phyloP scores from a whole-genome alignment of 2,329 filamentous ascomycete species.

The Fusarium denticulatum region DNA sequence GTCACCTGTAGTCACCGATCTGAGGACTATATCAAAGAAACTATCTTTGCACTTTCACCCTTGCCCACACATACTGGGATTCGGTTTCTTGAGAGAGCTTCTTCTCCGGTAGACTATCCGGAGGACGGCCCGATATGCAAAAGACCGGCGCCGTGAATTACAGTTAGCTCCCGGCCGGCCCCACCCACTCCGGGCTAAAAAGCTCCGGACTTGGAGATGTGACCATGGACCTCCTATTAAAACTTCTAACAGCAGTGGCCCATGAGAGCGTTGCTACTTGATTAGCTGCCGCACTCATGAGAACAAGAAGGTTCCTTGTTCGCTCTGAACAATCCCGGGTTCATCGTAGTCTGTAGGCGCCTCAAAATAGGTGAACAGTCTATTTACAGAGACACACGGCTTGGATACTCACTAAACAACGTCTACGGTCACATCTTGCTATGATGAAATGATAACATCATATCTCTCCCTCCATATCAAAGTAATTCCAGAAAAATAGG shows the following conservation, averaged over 20 bases:
- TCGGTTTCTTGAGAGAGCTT: no score
- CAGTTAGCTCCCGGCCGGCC: background rate
- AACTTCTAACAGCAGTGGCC: no score
- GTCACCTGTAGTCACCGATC: background rate
- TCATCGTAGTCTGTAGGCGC: background rate
- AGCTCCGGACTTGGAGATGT: background rate
- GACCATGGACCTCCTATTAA: background rate
- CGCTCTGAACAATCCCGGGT: background rate
- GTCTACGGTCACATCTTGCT: background rate
- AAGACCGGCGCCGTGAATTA: background rate
- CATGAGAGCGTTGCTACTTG: no score
- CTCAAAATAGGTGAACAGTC: background rate
- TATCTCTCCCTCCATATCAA: background rate
- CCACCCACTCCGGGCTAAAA: background rate
- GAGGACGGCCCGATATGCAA: background rate
- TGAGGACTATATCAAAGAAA: no score
- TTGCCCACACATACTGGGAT: no score
- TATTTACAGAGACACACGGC: background rate
- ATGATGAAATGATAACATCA: constrained; percentile 5
- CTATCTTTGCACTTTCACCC: no score
- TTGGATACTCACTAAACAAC: background rate
- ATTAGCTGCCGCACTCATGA: background rate
- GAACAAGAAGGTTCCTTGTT: fast-evolving
- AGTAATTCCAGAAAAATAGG: background rate
- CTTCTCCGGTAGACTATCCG: no score